Percentiles rank a stretch among this genome's conserved stretches.
phyloP scores from a whole-genome alignment of 2,329 filamentous ascomycete species.

The Trichothecium roseum region DNA sequence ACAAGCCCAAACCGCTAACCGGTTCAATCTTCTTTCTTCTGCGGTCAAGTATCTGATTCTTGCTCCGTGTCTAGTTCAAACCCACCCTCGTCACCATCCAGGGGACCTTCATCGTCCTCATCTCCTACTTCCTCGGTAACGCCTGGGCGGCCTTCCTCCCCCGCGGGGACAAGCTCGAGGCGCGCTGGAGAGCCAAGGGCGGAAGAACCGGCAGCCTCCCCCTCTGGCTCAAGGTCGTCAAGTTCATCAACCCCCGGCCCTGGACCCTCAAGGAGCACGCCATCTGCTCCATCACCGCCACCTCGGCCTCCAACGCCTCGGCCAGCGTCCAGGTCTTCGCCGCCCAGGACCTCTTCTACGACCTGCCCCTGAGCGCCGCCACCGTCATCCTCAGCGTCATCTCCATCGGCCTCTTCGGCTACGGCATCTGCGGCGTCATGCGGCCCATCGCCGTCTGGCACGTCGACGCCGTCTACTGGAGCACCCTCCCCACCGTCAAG shows the following conservation, averaged over 20 bases:
- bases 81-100: constrained; percentile 35
- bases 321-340: constrained; percentile 32
- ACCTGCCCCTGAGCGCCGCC: constrained; percentile 29
- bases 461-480: constrained; percentile 46
- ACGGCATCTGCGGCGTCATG: constrained; percentile 40
- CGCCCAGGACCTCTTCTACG: constrained; percentile 40
- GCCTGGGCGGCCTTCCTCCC: constrained; percentile 27
- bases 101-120: constrained; percentile 46
- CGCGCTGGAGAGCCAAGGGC: constrained; percentile 31
- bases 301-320: constrained; percentile 38
- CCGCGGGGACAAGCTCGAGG: constrained; percentile 38
- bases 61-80: constrained; percentile 32
- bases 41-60: neutral
- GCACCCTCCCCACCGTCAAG: constrained; percentile 40
- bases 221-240: constrained; percentile 24
- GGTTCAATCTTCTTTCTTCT: neutral
- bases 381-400: constrained; percentile 39
- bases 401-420: constrained; percentile 45
- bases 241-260: constrained; percentile 38
- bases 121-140: constrained; percentile 44
- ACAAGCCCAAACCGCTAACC: too few species aligned
- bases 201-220: constrained; percentile 28
- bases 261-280: constrained; percentile 48
- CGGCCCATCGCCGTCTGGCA: constrained; percentile 45
- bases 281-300: constrained; percentile 42